phyloP scores from a whole-genome alignment of 129 eudicot species.

The Gnaphalium uliginosum region DNA sequence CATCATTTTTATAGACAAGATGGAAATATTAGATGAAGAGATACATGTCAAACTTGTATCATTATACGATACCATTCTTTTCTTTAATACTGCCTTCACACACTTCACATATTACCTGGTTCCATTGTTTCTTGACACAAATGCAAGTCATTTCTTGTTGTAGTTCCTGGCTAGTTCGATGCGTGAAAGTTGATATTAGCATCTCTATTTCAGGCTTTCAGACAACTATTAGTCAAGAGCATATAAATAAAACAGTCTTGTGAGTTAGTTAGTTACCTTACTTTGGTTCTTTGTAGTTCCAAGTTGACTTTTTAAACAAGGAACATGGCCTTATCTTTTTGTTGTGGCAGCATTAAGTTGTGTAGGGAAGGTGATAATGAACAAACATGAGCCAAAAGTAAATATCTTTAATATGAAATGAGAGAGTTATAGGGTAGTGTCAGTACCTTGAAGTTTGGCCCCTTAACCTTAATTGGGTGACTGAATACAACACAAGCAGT shows the following conservation, averaged over 20 bases:
- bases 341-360: conserved; percentile 19
- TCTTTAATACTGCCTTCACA: not conserved
- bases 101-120: not conserved
- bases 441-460: conserved; percentile 19
- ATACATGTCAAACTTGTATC: conserved; percentile 1
- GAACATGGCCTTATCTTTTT: conserved; percentile 16
- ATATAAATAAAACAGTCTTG: not conserved
- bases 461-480: conserved; percentile 10
- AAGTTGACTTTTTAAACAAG: not conserved
- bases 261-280: not conserved
- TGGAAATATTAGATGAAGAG: conserved; percentile 1
- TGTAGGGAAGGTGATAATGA: conserved; percentile 38
- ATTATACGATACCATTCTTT: not conserved
- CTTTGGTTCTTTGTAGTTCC: not conserved
- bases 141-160: not conserved
- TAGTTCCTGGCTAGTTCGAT: not conserved
- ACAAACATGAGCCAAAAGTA: conserved; percentile 20
- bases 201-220: not conserved
- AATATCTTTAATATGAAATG: conserved; percentile 10
- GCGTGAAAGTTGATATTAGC: not conserved
- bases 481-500: conserved; percentile 31
- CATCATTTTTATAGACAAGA: conserved; percentile 5
- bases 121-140: not conserved
- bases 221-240: no score
- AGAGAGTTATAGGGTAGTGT: conserved; percentile 11